These are phyloP conservation scores for Plasmodium malariae DNA, from an alignment of 169 alveolate genomes.

Conservation along the genomic window DNA sequence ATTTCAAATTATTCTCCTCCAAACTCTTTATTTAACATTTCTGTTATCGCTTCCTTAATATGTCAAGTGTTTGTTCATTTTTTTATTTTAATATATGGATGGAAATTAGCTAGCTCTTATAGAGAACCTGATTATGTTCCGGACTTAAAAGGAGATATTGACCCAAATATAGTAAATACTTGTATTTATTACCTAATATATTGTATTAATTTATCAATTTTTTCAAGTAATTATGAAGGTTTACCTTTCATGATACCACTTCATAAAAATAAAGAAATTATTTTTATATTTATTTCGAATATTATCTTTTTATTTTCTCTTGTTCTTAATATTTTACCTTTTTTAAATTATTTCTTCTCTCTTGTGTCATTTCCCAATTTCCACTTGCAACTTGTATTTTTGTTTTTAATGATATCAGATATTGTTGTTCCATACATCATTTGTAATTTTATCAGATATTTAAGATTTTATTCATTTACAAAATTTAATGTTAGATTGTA, in stretches of 20 bases:
- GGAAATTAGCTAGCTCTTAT: constrained; percentile 85
- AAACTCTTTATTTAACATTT: constrained; percentile 78
- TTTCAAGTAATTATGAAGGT: constrained; percentile 91
- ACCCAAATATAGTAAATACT: constrained; percentile 91
- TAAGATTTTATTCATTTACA: constrained; percentile 24
- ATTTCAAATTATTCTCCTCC: constrained; percentile 80
- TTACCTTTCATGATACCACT: constrained; percentile 90
- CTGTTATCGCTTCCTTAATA: constrained; percentile 81
- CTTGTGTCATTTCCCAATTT: constrained; percentile 67
- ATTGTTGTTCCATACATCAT: constrained; percentile 47
- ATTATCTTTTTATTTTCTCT: constrained; percentile 38
- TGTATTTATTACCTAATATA: constrained; percentile 87
- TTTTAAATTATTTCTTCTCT: constrained; percentile 51
- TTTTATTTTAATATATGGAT: constrained; percentile 82
- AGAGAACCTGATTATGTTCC: constrained; percentile 78
- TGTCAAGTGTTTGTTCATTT: constrained; percentile 86
- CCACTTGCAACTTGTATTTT: constrained; percentile 27
- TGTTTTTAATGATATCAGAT: constrained; percentile 40
- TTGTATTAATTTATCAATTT: constrained; percentile 87
- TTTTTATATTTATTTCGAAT: constrained; percentile 48
- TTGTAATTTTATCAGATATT: constrained; percentile 10
- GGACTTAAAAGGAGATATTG: constrained; percentile 89
- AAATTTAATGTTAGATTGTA: constrained; percentile 16
- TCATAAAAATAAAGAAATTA: constrained; percentile 80
- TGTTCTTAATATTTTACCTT: constrained; percentile 50